Conservation (phyloP, 2,329 filamentous ascomycete genomes). For the Byssothecium circinans region DNA sequence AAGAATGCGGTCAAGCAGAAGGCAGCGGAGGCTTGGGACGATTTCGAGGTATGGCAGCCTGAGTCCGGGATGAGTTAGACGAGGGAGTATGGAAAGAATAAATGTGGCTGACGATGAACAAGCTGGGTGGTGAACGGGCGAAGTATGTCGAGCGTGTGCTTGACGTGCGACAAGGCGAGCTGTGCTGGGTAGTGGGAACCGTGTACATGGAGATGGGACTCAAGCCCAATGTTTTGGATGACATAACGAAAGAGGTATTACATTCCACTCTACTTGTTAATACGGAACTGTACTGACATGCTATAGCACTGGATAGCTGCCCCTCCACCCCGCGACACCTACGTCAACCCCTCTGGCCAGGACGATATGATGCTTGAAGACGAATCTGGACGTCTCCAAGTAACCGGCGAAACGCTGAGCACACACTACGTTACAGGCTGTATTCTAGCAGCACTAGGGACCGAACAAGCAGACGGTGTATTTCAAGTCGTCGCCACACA, state of each 20-base stretch:
- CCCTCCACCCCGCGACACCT: conserved; percentile 75
- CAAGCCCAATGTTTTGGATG: conserved; percentile 94
- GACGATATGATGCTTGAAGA: conserved; percentile 87
- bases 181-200: conserved; percentile 94
- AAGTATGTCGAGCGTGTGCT: conserved; percentile 82
- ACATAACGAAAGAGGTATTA: conserved; percentile 83
- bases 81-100: not conserved
- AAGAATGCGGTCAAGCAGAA: conserved; percentile 79
- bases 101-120: conserved; percentile 9
- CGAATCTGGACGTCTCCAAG: conserved; percentile 82
- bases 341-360: conserved; percentile 64
- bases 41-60: conserved; percentile 59
- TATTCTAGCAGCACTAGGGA: conserved; percentile 91
- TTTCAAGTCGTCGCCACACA: conserved; percentile 91
- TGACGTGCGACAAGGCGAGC: conserved; percentile 90
- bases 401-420: conserved; percentile 71
- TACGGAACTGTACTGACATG: conserved; percentile 9
- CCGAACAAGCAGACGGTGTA: conserved; percentile 87
- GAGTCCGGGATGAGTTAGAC: not conserved
- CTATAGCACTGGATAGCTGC: conserved; percentile 82
- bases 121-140: conserved; percentile 73
- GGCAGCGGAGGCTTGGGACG: conserved; percentile 75
- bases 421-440: conserved; percentile 84
- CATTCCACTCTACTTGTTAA: conserved; percentile 8
- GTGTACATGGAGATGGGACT: conserved; percentile 96